Percentiles rank a stretch among this genome's conserved stretches.
phyloP scores from a whole-genome alignment of 2,329 filamentous ascomycete species.

The Colletotrichum musicola region DNA sequence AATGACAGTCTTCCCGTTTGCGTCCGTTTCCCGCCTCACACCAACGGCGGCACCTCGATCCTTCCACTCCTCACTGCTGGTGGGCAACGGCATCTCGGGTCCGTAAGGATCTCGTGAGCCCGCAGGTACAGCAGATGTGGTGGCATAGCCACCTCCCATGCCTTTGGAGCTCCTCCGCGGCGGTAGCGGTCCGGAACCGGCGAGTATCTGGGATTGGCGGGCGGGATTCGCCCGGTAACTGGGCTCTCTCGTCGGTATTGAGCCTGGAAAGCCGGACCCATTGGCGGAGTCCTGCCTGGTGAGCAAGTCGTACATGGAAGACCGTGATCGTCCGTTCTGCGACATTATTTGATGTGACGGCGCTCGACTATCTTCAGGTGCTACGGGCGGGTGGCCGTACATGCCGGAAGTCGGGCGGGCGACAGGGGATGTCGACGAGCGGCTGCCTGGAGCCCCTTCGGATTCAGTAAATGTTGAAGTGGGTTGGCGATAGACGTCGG shows the following conservation, averaged over 20 bases:
- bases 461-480: constrained; percentile 21
- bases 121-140: constrained; percentile 60
- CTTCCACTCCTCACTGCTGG: constrained; percentile 92
- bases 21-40: constrained; percentile 85
- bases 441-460: constrained; percentile 21
- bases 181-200: constrained; percentile 73
- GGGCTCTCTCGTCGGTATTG: constrained; percentile 73
- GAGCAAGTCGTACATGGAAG: constrained; percentile 67
- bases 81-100: constrained; percentile 57
- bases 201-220: constrained; percentile 63
- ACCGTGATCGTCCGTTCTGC: constrained; percentile 69
- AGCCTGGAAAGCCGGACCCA: constrained; percentile 67
- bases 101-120: constrained; percentile 47
- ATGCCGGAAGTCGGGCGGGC: constrained; percentile 32
- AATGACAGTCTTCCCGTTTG: constrained; percentile 83
- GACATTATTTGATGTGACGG: constrained; percentile 62
- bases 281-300: constrained; percentile 74
- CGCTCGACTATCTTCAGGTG: constrained; percentile 43
- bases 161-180: constrained; percentile 83
- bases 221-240: constrained; percentile 75
- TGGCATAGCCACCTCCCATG: constrained; percentile 68
- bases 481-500: constrained; percentile 34
- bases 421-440: constrained; percentile 9
- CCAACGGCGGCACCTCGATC: constrained; percentile 92
- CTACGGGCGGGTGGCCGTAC: constrained; percentile 43